Evolutionary conservation across 1,284 basidiomycete species (phyloP).

Genomic region (Cutaneotrichosporon cutaneum): DNA sequence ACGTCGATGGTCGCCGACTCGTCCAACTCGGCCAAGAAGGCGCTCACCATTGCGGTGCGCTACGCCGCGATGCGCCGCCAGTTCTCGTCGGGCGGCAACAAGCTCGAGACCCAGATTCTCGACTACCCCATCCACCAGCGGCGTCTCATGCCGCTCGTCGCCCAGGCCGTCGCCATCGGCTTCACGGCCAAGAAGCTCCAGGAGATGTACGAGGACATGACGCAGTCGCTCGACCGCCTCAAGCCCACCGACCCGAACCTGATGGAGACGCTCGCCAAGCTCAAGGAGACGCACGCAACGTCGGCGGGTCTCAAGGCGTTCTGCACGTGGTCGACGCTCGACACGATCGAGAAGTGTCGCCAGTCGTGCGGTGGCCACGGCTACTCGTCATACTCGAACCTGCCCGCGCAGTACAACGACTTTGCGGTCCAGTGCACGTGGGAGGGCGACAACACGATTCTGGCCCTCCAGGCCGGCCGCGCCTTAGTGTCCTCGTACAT

Average conservation of each 20-base stretch:
- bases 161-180: conserved; percentile 60
- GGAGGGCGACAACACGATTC: conserved; percentile 60
- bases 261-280: conserved; percentile 53
- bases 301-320: conserved; percentile 62
- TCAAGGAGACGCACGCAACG: conserved; percentile 62
- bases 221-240: conserved; percentile 56
- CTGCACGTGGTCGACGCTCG: conserved; percentile 61
- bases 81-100: conserved; percentile 56
- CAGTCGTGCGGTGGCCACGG: conserved; percentile 61
- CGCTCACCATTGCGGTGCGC: conserved; percentile 59
- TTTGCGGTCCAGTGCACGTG: conserved; percentile 60
- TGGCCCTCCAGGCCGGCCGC: conserved; percentile 59
- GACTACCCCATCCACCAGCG: conserved; percentile 63
- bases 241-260: conserved; percentile 55
- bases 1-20: conserved; percentile 60
- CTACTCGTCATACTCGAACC: conserved; percentile 60
- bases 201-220: conserved; percentile 55
- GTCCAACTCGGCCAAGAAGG: conserved; percentile 58
- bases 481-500: conserved; percentile 57
- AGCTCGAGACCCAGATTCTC: conserved; percentile 58
- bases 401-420: conserved; percentile 59
- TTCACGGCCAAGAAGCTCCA: conserved; percentile 57
- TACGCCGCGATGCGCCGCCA: conserved; percentile 60
- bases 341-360: conserved; percentile 60
- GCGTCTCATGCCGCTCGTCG: conserved; percentile 59